phyloP scores from a whole-genome alignment of 768 basidiomycete genomes.

The Rhodotorula toruloides region DNA sequence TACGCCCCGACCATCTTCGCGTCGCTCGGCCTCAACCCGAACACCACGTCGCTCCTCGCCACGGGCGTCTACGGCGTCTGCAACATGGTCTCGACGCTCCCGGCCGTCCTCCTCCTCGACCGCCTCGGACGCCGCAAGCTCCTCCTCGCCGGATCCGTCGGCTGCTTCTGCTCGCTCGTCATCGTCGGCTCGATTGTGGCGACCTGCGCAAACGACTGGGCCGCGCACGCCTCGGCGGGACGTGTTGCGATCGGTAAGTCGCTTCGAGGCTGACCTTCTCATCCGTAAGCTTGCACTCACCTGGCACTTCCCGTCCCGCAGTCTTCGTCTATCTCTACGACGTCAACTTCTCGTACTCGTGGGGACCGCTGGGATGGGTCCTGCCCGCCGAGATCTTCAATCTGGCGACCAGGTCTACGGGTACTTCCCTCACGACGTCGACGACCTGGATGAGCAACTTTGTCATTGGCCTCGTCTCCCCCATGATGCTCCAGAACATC shows the following conservation, averaged over 20 bases:
- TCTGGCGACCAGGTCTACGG: slow-evolving; percentile 4
- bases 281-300: not conserved
- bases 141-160: not conserved
- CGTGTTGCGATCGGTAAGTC: not conserved
- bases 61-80: slow-evolving; percentile 39
- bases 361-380: slow-evolving; percentile 14
- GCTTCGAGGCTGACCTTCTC: too few species aligned
- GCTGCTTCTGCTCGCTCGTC: slow-evolving; percentile 20
- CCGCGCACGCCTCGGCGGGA: not conserved
- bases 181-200: slow-evolving; percentile 28
- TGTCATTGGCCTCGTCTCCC: slow-evolving; percentile 19
- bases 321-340: not conserved
- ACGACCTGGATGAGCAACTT: slow-evolving; percentile 35
- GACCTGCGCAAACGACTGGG: not conserved
- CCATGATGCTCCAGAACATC: slow-evolving; percentile 11
- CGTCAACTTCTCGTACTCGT: slow-evolving; percentile 1
- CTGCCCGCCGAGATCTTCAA: slow-evolving; percentile 14
- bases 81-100: slow-evolving; percentile 35
- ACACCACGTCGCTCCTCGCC: slow-evolving; percentile 35
- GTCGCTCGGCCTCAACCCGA: slow-evolving; percentile 10
- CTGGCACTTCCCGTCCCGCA: not conserved
- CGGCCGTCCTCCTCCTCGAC: slow-evolving; percentile 32
- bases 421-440: slow-evolving; percentile 18
- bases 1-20: slow-evolving; percentile 24
- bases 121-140: not conserved